These are phyloP conservation scores for Fusarium guadeloupense DNA, from an alignment of 2,329 filamentous ascomycete genomes.

Conservation along the genomic window DNA sequence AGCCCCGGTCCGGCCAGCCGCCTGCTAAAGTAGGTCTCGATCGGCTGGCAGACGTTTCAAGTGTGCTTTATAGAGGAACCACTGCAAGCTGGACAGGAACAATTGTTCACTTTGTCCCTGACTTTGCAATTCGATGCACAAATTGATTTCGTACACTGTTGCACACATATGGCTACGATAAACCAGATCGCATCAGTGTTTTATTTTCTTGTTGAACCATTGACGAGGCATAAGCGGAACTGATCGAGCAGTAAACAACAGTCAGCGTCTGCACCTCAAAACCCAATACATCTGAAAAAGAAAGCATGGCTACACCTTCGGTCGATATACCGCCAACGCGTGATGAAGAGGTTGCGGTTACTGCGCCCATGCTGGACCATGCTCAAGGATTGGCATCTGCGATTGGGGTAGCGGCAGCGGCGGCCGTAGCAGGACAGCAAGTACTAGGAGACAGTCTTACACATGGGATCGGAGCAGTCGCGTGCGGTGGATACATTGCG, in stretches of 20 bases:
- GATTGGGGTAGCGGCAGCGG: conserved; percentile 39
- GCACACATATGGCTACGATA: conserved; percentile 25
- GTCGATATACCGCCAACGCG: conserved; percentile 39
- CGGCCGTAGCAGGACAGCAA: conserved; percentile 33
- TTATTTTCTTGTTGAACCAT: conserved; percentile 16
- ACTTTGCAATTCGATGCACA: conserved; percentile 10
- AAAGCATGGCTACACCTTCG: conserved; percentile 39
- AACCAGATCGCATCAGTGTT: background rate
- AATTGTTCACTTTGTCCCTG: conserved; percentile 6
- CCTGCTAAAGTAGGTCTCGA: conserved; percentile 16
- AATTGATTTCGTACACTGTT: background rate
- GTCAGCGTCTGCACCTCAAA: conserved; percentile 5
- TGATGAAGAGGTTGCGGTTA: conserved; percentile 37
- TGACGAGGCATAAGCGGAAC: background rate
- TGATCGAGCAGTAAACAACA: background rate
- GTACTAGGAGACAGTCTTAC: conserved; percentile 22
- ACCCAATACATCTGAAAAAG: background rate
- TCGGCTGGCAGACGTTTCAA: conserved; percentile 11
- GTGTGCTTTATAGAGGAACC: conserved; percentile 31
- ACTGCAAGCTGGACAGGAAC: conserved; percentile 20
- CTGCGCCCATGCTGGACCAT: conserved; percentile 38
- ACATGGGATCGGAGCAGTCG: conserved; percentile 14
- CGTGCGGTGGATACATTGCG: conserved; percentile 2
- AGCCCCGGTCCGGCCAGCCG: conserved; percentile 41
- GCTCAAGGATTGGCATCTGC: conserved; percentile 41